phyloP scores from a whole-genome alignment of 768 basidiomycete species.

The Leccinum rimulosum region DNA sequence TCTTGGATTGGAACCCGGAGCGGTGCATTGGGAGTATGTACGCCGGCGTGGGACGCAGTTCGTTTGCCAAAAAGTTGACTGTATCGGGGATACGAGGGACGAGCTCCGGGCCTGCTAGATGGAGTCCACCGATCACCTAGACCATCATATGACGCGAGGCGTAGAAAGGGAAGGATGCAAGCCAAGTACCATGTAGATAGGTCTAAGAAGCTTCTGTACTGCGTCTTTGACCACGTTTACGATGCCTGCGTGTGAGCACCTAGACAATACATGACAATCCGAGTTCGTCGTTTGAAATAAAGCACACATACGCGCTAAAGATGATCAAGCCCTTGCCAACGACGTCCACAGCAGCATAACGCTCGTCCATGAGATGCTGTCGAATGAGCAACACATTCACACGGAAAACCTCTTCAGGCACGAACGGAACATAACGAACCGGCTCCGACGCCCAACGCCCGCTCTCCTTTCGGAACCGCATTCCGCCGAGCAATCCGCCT shows the following conservation, averaged over 20 bases:
- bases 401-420: background rate
- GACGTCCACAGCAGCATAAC: slow-evolving; percentile 75
- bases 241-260: slow-evolving; percentile 79
- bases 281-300: background rate
- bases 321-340: slow-evolving; percentile 79
- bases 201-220: slow-evolving; percentile 55
- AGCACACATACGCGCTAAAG: slow-evolving; percentile 70
- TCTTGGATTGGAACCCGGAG: slow-evolving; percentile 73
- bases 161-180: background rate
- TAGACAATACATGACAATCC: slow-evolving; percentile 16
- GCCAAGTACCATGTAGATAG: slow-evolving; percentile 66
- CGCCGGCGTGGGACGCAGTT: slow-evolving; percentile 57
- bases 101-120: slow-evolving; percentile 76
- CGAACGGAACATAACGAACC: slow-evolving; percentile 31
- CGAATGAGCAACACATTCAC: background rate
- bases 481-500: slow-evolving; percentile 61
- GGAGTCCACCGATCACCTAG: slow-evolving; percentile 78
- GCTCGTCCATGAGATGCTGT: slow-evolving; percentile 79
- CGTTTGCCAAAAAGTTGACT: slow-evolving; percentile 63
- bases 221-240: slow-evolving; percentile 81
- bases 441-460: slow-evolving; percentile 52
- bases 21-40: slow-evolving; percentile 87
- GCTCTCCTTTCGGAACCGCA: slow-evolving; percentile 50
- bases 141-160: background rate
- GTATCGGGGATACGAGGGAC: slow-evolving; percentile 63